Base-by-base conservation (phyloP, 2,329 filamentous ascomycete genomes). In the Botrytis pseudocinerea region DNA sequence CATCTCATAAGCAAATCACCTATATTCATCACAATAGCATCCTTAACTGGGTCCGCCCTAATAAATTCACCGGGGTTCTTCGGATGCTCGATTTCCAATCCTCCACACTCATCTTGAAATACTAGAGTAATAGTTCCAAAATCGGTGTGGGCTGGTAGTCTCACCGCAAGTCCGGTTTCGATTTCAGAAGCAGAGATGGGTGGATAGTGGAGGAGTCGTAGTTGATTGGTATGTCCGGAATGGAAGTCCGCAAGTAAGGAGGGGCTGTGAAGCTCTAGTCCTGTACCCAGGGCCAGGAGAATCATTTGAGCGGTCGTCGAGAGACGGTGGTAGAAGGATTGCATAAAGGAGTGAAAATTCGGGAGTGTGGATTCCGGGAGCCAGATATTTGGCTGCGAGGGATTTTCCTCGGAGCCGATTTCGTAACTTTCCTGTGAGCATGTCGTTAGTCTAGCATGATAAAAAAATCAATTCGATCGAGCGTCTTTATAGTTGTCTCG, bases 151-250 rank as follows among this genome's bases (percentile, higher is more conserved):
- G 85, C 82, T 1, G 85, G 83, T 78, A 88, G 86, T 22, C 87
- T 82, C 20, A 83, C 83, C 48, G 82, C 81, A 16, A 78, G 77
- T 22, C 83, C 80, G 32, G 78, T 82, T 59, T 84, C 83, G 16
- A 88, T 73, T 63, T 81, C 81, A 40, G 82, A 81, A 1, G 83
- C 83, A 28, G 84, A 83, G 18, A 88, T 81, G 1, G 86, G 82
- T 1, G 87, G 86, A 72, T 89, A 91, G 78, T 91, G 88, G 10
- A 91, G 81, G 32, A 91, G 80, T 4, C 89, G 85, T 22, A 91
- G 82, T 78, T 91, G 88, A 75, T 89, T 88, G 76, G 88, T 86
- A 73, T 86, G 83, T 0, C 86, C 85, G 48, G 84, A 85, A 79
- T 91, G 89, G 62, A 86, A 83, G 32, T 80, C 79, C 4, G 84